phyloP scores from a whole-genome alignment of 2,329 filamentous ascomycete species.

The Paradendryphiella salina region DNA sequence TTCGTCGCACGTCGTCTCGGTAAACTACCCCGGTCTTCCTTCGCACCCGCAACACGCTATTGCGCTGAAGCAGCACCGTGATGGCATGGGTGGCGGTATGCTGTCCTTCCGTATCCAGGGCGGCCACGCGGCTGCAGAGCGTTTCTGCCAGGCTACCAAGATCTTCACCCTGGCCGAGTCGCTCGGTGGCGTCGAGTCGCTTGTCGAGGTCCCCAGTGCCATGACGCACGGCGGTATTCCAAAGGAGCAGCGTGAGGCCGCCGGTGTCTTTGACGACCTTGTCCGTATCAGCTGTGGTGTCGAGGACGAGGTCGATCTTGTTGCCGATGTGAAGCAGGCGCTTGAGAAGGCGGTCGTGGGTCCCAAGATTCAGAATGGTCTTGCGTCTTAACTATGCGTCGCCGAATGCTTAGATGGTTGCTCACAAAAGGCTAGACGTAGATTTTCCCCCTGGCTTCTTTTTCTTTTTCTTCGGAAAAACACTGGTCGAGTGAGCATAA shows the following conservation, averaged over 20 bases:
- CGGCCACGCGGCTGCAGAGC: constrained; percentile 80
- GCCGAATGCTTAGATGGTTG: background rate
- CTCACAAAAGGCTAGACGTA: too few relatives aligned
- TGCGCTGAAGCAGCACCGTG: constrained; percentile 86
- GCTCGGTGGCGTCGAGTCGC: constrained; percentile 86
- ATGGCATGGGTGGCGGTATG: constrained; percentile 96
- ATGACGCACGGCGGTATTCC: constrained; percentile 99
- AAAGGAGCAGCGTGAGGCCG: constrained; percentile 82
- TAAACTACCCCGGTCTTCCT: constrained; percentile 92
- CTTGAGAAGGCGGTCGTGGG: constrained; percentile 72
- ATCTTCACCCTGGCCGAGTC: constrained; percentile 94
- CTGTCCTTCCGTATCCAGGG: constrained; percentile 92
- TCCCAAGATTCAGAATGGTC: constrained; percentile 45
- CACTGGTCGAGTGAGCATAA: background rate
- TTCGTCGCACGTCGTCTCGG: constrained; percentile 79
- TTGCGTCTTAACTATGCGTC: constrained; percentile 1
- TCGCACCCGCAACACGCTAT: constrained; percentile 86
- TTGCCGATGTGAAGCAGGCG: constrained; percentile 78
- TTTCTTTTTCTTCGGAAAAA: background rate
- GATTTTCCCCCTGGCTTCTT: background rate
- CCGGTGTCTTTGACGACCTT: constrained; percentile 92
- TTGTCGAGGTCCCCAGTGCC: constrained; percentile 88
- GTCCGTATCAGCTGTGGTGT: constrained; percentile 92
- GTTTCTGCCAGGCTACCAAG: constrained; percentile 86
- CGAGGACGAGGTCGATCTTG: constrained; percentile 85